phyloP scores from a whole-genome alignment of 2,329 filamentous ascomycete genomes.

The Xylaria sp. region DNA sequence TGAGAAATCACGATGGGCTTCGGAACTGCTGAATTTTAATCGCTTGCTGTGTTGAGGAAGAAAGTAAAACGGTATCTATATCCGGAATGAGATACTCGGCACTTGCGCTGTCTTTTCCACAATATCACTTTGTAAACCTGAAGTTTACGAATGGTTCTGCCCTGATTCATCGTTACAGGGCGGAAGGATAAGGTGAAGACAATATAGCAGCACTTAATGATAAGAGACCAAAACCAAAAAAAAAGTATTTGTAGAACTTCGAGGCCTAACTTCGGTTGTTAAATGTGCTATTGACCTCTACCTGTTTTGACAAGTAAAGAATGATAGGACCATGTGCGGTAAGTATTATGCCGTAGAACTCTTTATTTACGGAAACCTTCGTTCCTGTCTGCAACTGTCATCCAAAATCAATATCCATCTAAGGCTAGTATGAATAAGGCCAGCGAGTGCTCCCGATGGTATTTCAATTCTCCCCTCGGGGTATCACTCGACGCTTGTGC shows the following conservation, averaged over 20 bases:
- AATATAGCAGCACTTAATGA: background rate
- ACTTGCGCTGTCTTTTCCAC: constrained; percentile 14
- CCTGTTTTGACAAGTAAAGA: background rate
- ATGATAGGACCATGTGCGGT: background rate
- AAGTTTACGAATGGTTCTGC: background rate
- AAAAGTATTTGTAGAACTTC: background rate
- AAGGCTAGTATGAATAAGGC: no score
- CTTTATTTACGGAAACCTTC: no score
- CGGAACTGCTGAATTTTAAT: background rate
- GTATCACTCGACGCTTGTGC: no score
- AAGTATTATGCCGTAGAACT: no score
- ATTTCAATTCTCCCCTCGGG: no score
- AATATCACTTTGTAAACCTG: constrained; percentile 11
- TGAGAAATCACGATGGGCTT: background rate
- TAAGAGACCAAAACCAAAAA: background rate
- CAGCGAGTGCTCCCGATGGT: no score
- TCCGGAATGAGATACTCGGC: constrained; percentile 5
- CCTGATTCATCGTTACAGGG: background rate
- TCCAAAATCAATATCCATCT: no score
- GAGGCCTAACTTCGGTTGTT: background rate
- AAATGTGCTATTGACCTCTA: background rate
- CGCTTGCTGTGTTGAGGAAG: constrained; percentile 3
- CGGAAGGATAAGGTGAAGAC: background rate
- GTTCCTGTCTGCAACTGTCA: no score
- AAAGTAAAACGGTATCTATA: constrained; percentile 20